phyloP scores from a whole-genome alignment of 257 asterid genomes.

The Verbena officinalis region DNA sequence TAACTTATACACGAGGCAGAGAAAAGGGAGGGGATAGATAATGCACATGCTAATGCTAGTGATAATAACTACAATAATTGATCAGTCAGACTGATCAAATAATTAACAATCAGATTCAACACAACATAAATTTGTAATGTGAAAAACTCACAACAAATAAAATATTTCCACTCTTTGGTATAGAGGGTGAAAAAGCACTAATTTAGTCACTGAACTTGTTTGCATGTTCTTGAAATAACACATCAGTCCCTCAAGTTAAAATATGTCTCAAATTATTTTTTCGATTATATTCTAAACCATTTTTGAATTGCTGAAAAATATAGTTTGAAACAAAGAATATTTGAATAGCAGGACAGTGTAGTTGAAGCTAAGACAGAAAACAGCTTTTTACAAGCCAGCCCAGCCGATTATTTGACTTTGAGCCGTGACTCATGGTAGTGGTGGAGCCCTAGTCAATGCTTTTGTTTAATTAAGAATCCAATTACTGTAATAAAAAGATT shows the following conservation, averaged over 20 bases:
- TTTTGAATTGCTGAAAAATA: no score
- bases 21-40: neutral
- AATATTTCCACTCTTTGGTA: neutral
- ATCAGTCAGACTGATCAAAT: conserved; percentile 25
- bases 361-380: conserved; percentile 34
- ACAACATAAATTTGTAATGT: neutral
- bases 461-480: conserved; percentile 19
- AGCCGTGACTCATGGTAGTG: conserved; percentile 2
- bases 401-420: conserved; percentile 57
- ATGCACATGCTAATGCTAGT: conserved; percentile 18
- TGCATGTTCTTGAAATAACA: no score
- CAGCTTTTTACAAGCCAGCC: conserved; percentile 51
- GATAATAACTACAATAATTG: conserved; percentile 13
- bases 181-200: neutral
- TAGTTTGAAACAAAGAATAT: no score
- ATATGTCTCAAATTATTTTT: no score
- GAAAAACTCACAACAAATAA: neutral
- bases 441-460: conserved; percentile 34
- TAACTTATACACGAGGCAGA: no score
- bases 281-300: no score
- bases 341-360: neutral
- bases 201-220: neutral
- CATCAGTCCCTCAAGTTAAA: no score
- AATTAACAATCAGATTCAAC: conserved; percentile 10
- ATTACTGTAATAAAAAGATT: conserved; percentile 17